Percentiles rank a stretch among this genome's conserved stretches.
phyloP scores from a whole-genome alignment of 345 rosid genomes.

The Trapa incisa region DNA sequence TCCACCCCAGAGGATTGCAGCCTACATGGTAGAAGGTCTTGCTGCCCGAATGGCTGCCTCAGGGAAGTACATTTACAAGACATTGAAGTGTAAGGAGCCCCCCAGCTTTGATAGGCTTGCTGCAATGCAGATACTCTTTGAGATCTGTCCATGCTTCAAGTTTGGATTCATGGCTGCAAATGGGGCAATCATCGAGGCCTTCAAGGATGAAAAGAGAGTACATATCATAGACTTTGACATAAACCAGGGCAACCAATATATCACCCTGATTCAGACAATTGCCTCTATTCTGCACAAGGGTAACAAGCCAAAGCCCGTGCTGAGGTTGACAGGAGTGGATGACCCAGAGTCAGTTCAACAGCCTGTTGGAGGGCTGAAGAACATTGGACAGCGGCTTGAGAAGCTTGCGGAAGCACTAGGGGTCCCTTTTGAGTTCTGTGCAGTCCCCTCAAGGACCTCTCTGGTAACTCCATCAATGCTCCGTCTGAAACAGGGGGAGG shows the following conservation, averaged over 20 bases:
- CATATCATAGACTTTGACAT: slow-evolving; percentile 88
- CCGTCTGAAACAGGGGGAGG: slow-evolving; percentile 50
- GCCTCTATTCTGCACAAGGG: slow-evolving; percentile 33
- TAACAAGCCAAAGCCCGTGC: slow-evolving; percentile 24
- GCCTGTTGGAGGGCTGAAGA: slow-evolving; percentile 53
- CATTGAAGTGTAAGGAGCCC: slow-evolving; percentile 95
- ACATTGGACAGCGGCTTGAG: slow-evolving; percentile 79
- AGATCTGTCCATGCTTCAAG: slow-evolving; percentile 92
- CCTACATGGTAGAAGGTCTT: slow-evolving; percentile 97
- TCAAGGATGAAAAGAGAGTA: slow-evolving; percentile 54
- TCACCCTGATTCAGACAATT: slow-evolving; percentile 61
- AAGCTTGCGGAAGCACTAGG: slow-evolving; percentile 49
- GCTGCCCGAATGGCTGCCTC: slow-evolving; percentile 92
- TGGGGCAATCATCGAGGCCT: slow-evolving; percentile 69
- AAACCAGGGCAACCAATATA: slow-evolving; percentile 91
- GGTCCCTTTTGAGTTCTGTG: slow-evolving; percentile 57
- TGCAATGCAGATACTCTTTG: slow-evolving; percentile 96
- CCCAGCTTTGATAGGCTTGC: slow-evolving; percentile 91
- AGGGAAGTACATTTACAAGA: slow-evolving; percentile 70
- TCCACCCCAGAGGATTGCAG: slow-evolving; percentile 85
- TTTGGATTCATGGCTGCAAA: slow-evolving; percentile 93
- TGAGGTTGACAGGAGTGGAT: slow-evolving; percentile 84
- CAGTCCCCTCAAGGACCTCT: slow-evolving; percentile 61
- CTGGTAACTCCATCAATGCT: slow-evolving; percentile 65
- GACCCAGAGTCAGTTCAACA: slow-evolving; percentile 97